A percentile compares a stretch with the other conserved stretches of the same genome.
Conservation (phyloP, 1,284 basidiomycete genomes). For the Leccinum insolens region DNA sequence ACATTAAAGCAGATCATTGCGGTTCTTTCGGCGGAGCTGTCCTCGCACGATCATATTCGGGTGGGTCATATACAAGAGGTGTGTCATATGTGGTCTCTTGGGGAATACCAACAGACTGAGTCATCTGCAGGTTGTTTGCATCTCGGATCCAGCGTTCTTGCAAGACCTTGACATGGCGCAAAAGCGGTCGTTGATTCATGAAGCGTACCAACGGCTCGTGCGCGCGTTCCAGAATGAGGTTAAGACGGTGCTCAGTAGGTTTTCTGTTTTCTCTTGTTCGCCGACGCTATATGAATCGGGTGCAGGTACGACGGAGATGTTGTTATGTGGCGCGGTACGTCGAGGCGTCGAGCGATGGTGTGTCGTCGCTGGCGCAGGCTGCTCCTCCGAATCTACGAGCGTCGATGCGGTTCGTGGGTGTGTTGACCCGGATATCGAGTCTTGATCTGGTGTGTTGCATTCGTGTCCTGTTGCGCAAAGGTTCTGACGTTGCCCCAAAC, state of each 20-base stretch:
- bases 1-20: constrained; percentile 64
- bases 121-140: too few relatives aligned
- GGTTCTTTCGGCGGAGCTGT: constrained; percentile 52
- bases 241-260: constrained; percentile 55
- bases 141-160: too few relatives aligned
- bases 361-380: background rate
- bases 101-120: too few relatives aligned
- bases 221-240: constrained; percentile 47
- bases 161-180: too few relatives aligned
- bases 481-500: too few relatives aligned
- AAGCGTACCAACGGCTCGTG: constrained; percentile 58
- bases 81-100: too few relatives aligned
- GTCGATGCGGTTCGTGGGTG: constrained; percentile 47
- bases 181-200: constrained; percentile 46
- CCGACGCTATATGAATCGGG: background rate
- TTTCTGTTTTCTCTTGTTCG: background rate
- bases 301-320: constrained; percentile 78
- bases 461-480: too few relatives aligned
- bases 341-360: constrained; percentile 36
- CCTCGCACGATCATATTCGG: too few relatives aligned
- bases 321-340: constrained; percentile 73
- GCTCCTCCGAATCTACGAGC: constrained; percentile 38
- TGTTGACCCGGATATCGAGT: too few relatives aligned
- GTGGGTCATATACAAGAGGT: too few relatives aligned
- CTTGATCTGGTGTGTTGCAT: too few relatives aligned